Evolutionary conservation across 2,329 filamentous ascomycete species (phyloP).

Genomic region (Fusarium avenaceum): DNA sequence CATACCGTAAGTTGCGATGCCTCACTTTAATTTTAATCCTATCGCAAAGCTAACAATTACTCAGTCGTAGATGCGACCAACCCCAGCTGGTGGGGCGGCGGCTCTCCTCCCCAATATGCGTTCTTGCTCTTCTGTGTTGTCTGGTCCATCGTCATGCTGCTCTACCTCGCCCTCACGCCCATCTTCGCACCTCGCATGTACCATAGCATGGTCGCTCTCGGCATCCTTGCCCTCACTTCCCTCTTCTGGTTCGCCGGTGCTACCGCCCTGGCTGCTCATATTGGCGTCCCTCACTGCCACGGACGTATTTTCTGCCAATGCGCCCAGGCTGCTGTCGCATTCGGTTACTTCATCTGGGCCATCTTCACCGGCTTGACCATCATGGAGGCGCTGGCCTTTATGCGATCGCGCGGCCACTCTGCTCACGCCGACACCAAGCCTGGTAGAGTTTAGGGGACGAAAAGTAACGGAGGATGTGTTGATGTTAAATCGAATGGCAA

Average conservation of each 20-base stretch:
- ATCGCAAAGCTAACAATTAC: conserved; percentile 13
- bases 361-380: conserved; percentile 63
- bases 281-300: conserved; percentile 69
- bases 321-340: conserved; percentile 73
- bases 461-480: conserved; percentile 1
- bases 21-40: neutral
- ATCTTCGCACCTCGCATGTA: conserved; percentile 71
- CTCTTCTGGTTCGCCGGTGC: conserved; percentile 93
- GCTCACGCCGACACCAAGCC: conserved; percentile 51
- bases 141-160: conserved; percentile 80
- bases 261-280: conserved; percentile 77
- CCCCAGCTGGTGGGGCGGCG: conserved; percentile 41
- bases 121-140: conserved; percentile 85
- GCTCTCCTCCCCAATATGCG: conserved; percentile 70
- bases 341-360: conserved; percentile 75
- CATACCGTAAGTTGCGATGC: conserved; percentile 70
- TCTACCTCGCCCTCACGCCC: conserved; percentile 78
- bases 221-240: conserved; percentile 78
- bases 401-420: conserved; percentile 57
- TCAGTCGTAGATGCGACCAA: conserved; percentile 55
- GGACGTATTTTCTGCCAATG: conserved; percentile 68
- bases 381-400: conserved; percentile 61
- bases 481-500: neutral
- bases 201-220: conserved; percentile 75
- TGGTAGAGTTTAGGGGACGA: conserved; percentile 20